Percentiles rank a stretch among this genome's conserved stretches.
phyloP scores from a whole-genome alignment of 371 early-diverging fungal species.

The Mycotypha africana region DNA sequence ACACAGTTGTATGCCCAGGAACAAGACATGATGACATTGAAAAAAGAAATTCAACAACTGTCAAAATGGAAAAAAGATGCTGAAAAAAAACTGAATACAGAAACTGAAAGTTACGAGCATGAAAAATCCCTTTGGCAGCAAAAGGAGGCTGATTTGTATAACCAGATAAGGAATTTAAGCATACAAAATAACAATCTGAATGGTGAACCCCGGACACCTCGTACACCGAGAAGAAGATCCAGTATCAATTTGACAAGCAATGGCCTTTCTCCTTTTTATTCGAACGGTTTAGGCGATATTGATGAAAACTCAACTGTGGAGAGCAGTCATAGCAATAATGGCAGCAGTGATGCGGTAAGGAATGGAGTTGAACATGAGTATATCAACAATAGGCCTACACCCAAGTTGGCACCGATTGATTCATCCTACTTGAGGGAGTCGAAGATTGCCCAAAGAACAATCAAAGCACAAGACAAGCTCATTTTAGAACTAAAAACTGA shows the following conservation, averaged over 20 bases:
- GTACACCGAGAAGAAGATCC: slow-evolving; percentile 34
- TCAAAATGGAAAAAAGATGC: slow-evolving; percentile 35
- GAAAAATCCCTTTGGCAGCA: slow-evolving; percentile 19
- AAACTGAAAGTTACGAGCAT: slow-evolving; percentile 15
- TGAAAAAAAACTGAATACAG: slow-evolving; percentile 32
- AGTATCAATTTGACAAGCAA: no score
- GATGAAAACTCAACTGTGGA: no score
- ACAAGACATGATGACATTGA: slow-evolving; percentile 27
- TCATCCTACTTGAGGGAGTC: slow-evolving; percentile 43
- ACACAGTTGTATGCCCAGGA: slow-evolving; percentile 44
- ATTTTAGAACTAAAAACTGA: slow-evolving; percentile 39
- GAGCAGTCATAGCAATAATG: no score
- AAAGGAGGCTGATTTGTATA: slow-evolving; percentile 41
- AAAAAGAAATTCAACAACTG: slow-evolving; percentile 34
- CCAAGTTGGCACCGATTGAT: slow-evolving; percentile 37
- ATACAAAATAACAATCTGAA: not conserved
- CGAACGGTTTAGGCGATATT: not conserved
- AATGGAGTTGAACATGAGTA: not conserved
- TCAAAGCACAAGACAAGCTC: slow-evolving; percentile 45
- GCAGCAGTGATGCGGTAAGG: no score
- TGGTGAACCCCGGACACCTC: slow-evolving; percentile 36
- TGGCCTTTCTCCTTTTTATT: no score
- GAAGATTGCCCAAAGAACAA: slow-evolving; percentile 48
- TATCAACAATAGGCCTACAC: slow-evolving; percentile 5
- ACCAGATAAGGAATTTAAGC: slow-evolving; percentile 36